Base-by-base conservation (phyloP, 805 yeast genomes). In the Hanseniaspora taiwanica region DNA sequence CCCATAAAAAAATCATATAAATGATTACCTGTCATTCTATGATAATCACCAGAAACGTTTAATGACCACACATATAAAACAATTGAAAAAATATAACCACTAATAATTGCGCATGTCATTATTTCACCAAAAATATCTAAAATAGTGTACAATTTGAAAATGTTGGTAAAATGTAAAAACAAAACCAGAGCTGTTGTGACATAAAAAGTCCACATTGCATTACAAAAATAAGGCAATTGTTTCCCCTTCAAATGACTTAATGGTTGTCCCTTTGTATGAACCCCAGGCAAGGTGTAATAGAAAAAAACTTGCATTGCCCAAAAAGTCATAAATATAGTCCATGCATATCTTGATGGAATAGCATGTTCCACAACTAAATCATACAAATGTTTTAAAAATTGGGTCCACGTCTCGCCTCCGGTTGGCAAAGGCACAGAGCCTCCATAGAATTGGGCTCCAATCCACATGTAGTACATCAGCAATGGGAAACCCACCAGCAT, bases 401-500 rank as follows among this genome's bases (percentile, higher is more conserved):
- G 70, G 19, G 42, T 23, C 74, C 72, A 78, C 31, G 66, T 60
- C 25, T 68, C 68, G 8, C 16, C 23, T 38, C 52, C 40, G 6
- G 71, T 51, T 3, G 96, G 96, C 59, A 68, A 62, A 19, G 94
- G 85, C 21, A 83, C 69, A 37, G 64, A 54, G 1, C 95, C 95
- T 46, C 65, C 65, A 61, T 85, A 84, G 59, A 80, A 86, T 46
- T 74, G 72, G 39, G 91, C 89, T 52, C 85, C 72, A 40, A 89
- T 77, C 93, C 95, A 89, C 91, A 91, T 81, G 63, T 91, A 91
- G 70, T 80, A 84, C 98, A 91, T 91, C 54, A 91, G 68, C 36
- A 79, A 55, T 6, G 98, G 98, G 65, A 91, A 91, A 3, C 94
- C 94, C 35, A 74, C 56, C 78, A 89, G 74, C 97, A 91, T 89